Conservation (phyloP, 2,329 filamentous ascomycete genomes). For the Coleophoma cylindrospora region DNA sequence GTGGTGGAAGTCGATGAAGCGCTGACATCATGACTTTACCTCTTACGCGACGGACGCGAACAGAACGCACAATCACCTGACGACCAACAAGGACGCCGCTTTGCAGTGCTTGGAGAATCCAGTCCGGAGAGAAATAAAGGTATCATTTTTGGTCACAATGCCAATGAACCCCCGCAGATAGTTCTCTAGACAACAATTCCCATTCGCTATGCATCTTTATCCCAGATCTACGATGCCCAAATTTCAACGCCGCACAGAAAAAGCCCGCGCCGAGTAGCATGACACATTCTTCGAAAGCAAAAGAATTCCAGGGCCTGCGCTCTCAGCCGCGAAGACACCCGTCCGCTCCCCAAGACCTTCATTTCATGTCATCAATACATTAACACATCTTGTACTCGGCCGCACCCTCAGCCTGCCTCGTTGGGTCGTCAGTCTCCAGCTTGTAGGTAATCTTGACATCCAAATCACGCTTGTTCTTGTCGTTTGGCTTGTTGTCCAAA, state of each 20-base stretch:
- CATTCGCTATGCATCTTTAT: slow-evolving; percentile 1
- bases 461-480: slow-evolving; percentile 90
- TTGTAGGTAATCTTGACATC: slow-evolving; percentile 86
- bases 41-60: too few relatives aligned
- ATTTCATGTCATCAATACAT: slow-evolving; percentile 6
- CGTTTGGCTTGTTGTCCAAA: slow-evolving; percentile 81
- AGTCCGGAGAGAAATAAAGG: too few relatives aligned
- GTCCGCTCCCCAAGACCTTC: slow-evolving; percentile 8
- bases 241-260: neutral
- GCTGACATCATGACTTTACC: neutral
- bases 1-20: neutral
- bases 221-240: neutral
- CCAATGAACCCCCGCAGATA: too few relatives aligned
- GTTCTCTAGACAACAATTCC: neutral
- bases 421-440: slow-evolving; percentile 70
- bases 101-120: too few relatives aligned
- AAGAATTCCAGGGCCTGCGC: slow-evolving; percentile 21
- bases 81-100: too few relatives aligned
- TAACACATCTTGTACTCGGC: slow-evolving; percentile 80
- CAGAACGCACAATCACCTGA: too few relatives aligned
- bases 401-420: slow-evolving; percentile 61
- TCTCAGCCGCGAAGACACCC: slow-evolving; percentile 26
- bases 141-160: too few relatives aligned
- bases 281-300: neutral
- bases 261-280: neutral